Percentiles rank a stretch among this genome's conserved stretches.
Conservation (phyloP, 2,329 filamentous ascomycete species). For the Byssoonygena ceratinophila region DNA sequence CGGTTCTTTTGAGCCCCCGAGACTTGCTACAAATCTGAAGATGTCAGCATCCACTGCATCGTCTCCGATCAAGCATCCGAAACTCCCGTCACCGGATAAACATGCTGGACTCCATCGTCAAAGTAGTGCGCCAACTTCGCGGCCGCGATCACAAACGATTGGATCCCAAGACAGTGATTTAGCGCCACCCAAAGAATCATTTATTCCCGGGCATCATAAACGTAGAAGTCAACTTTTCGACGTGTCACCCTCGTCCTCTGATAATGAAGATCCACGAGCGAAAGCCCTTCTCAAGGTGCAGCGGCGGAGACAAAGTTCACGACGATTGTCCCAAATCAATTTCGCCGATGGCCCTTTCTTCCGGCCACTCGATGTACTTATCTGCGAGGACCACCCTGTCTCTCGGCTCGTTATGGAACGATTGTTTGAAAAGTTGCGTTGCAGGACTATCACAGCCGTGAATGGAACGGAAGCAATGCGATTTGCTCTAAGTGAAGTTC, state of each 20-base stretch:
- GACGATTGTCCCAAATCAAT: conserved; percentile 82
- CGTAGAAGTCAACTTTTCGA: conserved; percentile 90
- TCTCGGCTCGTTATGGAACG: conserved; percentile 99
- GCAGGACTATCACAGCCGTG: conserved; percentile 80
- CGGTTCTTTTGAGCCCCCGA: conserved; percentile 58
- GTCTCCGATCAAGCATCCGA: conserved; percentile 43
- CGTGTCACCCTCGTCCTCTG: conserved; percentile 91
- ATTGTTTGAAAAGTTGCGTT: conserved; percentile 84
- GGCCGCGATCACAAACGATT: conserved; percentile 80
- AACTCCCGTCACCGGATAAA: conserved; percentile 45
- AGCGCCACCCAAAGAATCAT: conserved; percentile 51
- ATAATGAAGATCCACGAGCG: conserved; percentile 88
- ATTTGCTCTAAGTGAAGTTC: conserved; percentile 91
- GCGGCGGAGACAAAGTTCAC: conserved; percentile 85
- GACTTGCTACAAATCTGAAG: conserved; percentile 44
- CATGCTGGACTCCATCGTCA: conserved; percentile 51
- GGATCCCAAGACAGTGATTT: conserved; percentile 87
- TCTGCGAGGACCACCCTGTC: conserved; percentile 95
- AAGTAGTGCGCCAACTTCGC: conserved; percentile 49
- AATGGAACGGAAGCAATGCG: conserved; percentile 87
- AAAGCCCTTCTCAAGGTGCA: conserved; percentile 88
- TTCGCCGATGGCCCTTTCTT: conserved; percentile 76
- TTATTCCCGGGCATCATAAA: conserved; percentile 65
- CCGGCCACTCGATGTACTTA: conserved; percentile 81
- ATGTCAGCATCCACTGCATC: conserved; percentile 42